Evolutionary conservation across 345 rosid species (phyloP).

Genomic region (Lepidium africanum): DNA sequence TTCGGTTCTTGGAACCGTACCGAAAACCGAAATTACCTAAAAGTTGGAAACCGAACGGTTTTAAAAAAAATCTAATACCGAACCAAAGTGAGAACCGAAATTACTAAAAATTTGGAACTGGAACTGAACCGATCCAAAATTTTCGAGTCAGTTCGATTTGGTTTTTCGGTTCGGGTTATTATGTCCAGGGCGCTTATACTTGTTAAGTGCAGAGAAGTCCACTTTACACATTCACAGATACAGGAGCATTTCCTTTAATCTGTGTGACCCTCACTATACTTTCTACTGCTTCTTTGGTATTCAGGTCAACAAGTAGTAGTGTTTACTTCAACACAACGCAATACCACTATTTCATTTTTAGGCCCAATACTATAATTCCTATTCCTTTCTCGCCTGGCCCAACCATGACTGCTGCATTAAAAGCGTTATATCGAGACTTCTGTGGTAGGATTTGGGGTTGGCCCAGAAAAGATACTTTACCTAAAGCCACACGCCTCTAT

Average conservation of each 20-base stretch:
- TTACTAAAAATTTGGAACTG: too few relatives aligned
- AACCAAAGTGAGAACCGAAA: too few relatives aligned
- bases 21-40: too few relatives aligned
- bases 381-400: not conserved
- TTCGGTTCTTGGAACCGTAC: too few relatives aligned
- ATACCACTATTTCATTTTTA: not conserved
- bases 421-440: not conserved
- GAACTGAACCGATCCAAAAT: too few relatives aligned
- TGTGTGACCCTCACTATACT: not conserved
- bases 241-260: too few relatives aligned
- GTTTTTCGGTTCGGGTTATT: too few relatives aligned
- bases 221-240: not conserved
- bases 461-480: slow-evolving; percentile 2
- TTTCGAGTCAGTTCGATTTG: too few relatives aligned
- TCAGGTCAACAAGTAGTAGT: not conserved
- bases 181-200: too few relatives aligned
- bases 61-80: too few relatives aligned
- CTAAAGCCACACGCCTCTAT: not conserved
- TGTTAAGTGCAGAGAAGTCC: not conserved
- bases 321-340: too few relatives aligned
- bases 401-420: not conserved
- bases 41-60: too few relatives aligned
- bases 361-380: not conserved
- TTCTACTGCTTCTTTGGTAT: not conserved
- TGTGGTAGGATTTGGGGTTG: not conserved